A percentile compares a stretch with the other conserved stretches of the same genome.
These are phyloP conservation scores for Phytophthora aleatoria DNA, from an alignment of 352 stramenopile genomes.

Conservation along the genomic window DNA sequence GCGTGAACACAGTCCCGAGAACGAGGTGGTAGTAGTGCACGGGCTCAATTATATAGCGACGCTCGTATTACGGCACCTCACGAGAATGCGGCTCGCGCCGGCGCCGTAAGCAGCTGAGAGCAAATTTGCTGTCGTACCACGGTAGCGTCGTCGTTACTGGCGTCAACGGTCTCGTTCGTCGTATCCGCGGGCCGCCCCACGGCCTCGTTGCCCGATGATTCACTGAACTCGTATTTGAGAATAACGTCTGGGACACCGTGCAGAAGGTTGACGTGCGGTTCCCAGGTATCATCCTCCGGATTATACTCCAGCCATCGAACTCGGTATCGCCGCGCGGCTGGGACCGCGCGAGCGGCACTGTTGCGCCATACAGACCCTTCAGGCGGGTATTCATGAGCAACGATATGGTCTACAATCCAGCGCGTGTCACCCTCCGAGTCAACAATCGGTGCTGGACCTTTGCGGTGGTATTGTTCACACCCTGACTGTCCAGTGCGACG, in stretches of 20 bases:
- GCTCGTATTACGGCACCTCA: no score
- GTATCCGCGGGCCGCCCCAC: not conserved
- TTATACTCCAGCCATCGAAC: not conserved
- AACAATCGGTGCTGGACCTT: not conserved
- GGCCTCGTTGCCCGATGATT: not conserved
- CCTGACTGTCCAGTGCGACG: not conserved
- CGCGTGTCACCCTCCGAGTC: not conserved
- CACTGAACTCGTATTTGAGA: not conserved
- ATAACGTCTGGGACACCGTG: not conserved
- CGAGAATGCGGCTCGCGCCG: not conserved
- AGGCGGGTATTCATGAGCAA: not conserved
- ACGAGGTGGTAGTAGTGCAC: no score
- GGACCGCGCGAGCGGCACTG: not conserved
- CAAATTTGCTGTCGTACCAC: not conserved
- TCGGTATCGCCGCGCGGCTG: not conserved
- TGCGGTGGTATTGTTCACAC: constrained; percentile 18
- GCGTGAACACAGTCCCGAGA: no score
- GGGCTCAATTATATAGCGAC: no score
- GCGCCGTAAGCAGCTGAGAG: not conserved
- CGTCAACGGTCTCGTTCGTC: not conserved
- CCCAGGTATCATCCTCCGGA: not conserved
- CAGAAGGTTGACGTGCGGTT: not conserved
- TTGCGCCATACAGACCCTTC: not conserved
- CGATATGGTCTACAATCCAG: not conserved
- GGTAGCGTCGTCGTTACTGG: not conserved